Base-by-base conservation (phyloP, 352 stramenopile species). In the Phytopythium kandeliae region DNA sequence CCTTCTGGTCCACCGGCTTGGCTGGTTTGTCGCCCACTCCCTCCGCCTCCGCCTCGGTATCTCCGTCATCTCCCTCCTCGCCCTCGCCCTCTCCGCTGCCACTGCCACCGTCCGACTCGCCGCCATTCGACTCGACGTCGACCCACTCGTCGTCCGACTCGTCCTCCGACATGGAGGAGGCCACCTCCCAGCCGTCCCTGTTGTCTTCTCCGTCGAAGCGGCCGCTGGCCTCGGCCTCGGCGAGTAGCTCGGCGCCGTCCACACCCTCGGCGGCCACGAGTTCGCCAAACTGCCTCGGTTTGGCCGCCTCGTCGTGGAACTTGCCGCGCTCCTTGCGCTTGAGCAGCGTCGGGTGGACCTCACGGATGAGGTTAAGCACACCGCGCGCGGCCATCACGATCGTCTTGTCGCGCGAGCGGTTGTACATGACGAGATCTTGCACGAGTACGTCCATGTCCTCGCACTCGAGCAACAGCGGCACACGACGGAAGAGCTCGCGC, bases 311-410 rank as follows among this genome's bases (percentile, higher is more conserved):
- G 37, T 89, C 67, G 62, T 93, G 88, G 60, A 92, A 89, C 51
- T 98, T 96, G 48, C 97, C 97, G 40, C 97, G 84, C 67, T 99
- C 80, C 67, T 98, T 98, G 38, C 90, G 91, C 73, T 97, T 92
- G n/a, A 99, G 79, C 19, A 99, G 70, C 19, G 71, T 73, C 10
- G 97, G 97, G 69, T 98, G 87, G 45, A 97, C 89, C 57, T 99
- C 94, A 30, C 96, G 85, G 56, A 99, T 95, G 49, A 98, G 86
- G 71, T 99, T 99, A 19, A 97, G 81, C 43, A 98, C 96, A 13
- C 86, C 89, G 47, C 96, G 87, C 40, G 96, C 95, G 4, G 97
- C 96, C 75, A 99, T 97, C 25, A 98, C 85, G 16, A 98, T 93
- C 24, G 86, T 97, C 79, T 98, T 97, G 82, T 99, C 96, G 11